phyloP scores from a whole-genome alignment of 2,329 filamentous ascomycete genomes.

The Coleophoma eucalyptorum region DNA sequence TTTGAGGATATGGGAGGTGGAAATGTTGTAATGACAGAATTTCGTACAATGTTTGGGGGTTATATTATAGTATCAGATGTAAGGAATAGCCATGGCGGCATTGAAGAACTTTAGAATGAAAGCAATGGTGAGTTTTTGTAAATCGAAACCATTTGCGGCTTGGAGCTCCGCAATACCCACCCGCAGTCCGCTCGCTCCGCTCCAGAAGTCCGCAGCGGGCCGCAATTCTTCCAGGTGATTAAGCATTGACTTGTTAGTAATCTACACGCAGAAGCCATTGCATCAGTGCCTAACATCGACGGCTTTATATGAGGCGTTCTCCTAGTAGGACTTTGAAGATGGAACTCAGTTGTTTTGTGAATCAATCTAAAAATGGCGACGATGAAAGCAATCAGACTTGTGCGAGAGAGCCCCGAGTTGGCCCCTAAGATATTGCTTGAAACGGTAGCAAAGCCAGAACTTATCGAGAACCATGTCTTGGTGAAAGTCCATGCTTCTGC shows the following conservation, averaged over 20 bases:
- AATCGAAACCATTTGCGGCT: too few relatives aligned
- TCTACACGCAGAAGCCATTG: background rate
- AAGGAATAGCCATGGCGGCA: too few relatives aligned
- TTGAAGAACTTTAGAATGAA: too few relatives aligned
- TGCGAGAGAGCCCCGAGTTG: slow-evolving; percentile 1
- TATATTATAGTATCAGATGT: too few relatives aligned
- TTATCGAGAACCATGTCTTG: slow-evolving; percentile 11
- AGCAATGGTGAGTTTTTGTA: too few relatives aligned
- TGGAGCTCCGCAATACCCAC: background rate
- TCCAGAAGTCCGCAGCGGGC: background rate
- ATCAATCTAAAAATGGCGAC: background rate
- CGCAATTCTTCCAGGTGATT: background rate
- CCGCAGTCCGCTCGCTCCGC: background rate
- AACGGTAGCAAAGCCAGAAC: slow-evolving; percentile 13
- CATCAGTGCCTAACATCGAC: background rate
- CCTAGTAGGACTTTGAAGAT: too few relatives aligned
- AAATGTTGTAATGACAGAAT: too few relatives aligned
- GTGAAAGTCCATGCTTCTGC: slow-evolving; percentile 19
- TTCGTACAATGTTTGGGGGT: too few relatives aligned
- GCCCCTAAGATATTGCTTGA: slow-evolving; percentile 9
- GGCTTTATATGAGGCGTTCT: background rate
- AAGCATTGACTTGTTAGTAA: background rate
- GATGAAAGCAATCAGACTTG: slow-evolving; percentile 20
- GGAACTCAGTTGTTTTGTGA: too few relatives aligned
- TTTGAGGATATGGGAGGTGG: too few relatives aligned